phyloP scores from a whole-genome alignment of 2,329 filamentous ascomycete species.

The Laburnicola sp. region DNA sequence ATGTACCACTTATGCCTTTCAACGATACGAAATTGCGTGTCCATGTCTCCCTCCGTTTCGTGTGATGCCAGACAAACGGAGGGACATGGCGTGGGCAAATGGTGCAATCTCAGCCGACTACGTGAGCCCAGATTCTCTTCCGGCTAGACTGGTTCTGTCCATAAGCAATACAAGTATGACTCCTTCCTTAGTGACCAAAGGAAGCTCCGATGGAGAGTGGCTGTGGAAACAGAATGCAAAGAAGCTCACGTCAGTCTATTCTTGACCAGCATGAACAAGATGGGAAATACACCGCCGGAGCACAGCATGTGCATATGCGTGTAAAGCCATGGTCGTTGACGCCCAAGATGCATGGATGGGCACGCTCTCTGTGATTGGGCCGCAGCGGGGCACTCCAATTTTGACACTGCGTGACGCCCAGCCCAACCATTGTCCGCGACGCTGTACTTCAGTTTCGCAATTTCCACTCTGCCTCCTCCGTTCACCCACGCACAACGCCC shows the following conservation, averaged over 20 bases:
- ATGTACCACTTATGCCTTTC: too few species aligned
- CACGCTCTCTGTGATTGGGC: conserved; percentile 31
- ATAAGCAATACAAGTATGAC: conserved; percentile 3
- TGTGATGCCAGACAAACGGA: too few species aligned
- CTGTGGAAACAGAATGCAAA: not conserved
- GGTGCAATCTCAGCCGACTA: too few species aligned
- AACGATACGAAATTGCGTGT: too few species aligned
- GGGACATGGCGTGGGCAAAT: too few species aligned
- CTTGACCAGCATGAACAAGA: too few species aligned
- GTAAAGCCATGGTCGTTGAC: too few species aligned
- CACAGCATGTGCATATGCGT: too few species aligned
- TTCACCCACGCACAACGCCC: conserved; percentile 15
- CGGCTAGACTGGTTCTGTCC: not conserved
- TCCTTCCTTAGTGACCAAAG: not conserved
- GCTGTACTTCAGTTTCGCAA: conserved; percentile 23
- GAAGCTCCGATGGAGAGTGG: not conserved
- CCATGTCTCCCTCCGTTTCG: too few species aligned
- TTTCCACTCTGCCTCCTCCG: conserved; percentile 18
- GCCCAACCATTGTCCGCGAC: conserved; percentile 35
- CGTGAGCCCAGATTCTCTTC: not conserved
- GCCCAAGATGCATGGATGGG: not conserved
- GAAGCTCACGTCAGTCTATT: not conserved
- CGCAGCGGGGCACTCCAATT: conserved; percentile 26
- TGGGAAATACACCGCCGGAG: too few species aligned
- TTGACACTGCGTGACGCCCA: conserved; percentile 29